Evolutionary conservation across 2,329 filamentous ascomycete genomes (phyloP), one percentile per base, ranked within the genome.

Genomic region (Stylonectria norvegica): DNA sequence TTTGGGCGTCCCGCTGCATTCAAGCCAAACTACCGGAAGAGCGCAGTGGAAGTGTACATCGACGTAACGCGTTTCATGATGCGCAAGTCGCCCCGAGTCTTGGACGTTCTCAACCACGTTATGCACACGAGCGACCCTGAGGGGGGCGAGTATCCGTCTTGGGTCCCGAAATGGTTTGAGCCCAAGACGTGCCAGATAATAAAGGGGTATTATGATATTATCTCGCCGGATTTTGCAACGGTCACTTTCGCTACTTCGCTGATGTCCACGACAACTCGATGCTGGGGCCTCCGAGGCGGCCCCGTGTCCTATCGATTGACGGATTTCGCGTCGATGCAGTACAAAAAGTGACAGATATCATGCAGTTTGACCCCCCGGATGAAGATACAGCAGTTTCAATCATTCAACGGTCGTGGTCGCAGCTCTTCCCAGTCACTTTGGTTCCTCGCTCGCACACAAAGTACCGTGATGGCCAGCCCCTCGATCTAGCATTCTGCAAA

Each of bases 131-230:
- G 36, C 11, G 44, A 49, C 4, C 47, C 47, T 4, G 31, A 20
- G 4, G n/a, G 14, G 7, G 38, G 41, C n/a, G 41, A 36, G 4
- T 48, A 39, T 22, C 47, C 44, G 4, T 47, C 44, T 12, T 49
- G 44, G 47, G 41, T 48, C 11, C 47, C 47, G 14, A 47, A 47
- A 20, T 47, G 47, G 44, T 45, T 47, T 18, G 41, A 47, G n/a
- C 16, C 7, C n/a, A 34, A 33, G 10, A 36, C 34, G 2, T 47
- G 19, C 4, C 30, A 35, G 11, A 38, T 40, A 5, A 41, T 47
- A 15, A 38, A 29, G 17, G 44, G 34, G 4, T 45, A 34, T 10
- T 45, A 32, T 30, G 34, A 5, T 45, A 34, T 10, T 45, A 32
- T 30, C 29, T 47, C 23, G 40, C 47, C 16, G 47, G 47, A 6